Evolutionary conservation across 306 rosid genomes (phyloP), one percentile per base, ranked within the genome.

Genomic region (Lathyrus sativus): DNA sequence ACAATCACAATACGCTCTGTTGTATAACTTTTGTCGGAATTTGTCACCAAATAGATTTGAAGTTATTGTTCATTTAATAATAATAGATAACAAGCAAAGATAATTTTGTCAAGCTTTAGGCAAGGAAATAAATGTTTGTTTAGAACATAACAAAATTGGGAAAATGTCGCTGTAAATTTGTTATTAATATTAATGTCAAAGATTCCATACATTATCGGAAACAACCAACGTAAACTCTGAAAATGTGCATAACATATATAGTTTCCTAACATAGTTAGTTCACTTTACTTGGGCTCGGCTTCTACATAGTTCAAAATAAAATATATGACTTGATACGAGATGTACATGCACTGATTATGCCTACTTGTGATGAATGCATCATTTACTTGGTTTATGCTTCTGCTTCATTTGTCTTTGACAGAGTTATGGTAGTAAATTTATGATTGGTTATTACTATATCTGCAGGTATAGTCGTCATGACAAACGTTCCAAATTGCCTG

Each of bases 381-480:
- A 44, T 68, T 70, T 60, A 60, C 43, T 29, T 57, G 48, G 61
- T 35, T 38, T 73, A n/a, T 42, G 8, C 38, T 67, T 31, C 66
- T 49, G 28, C 43, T 19, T 38, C 19, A 22, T 11, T 57, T 58
- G 46, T 61, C 31, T 14, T 26, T 12, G 39, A 18, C 39, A 15
- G 51, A 62, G 45, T 72, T 62, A 50, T 51, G 54, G 39, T 14
- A 33, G 33, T 51, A 49, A 48, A 33, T 68, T 7, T 2, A 65
- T 58, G 28, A 42, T 64, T 68, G 17, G 17, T 37, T 76, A 67
- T 62, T 49, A 42, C 63, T 59, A 7, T 14, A 6, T 42, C 53
- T 69, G 86, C 87, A 93, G 96, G 82, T 93, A 90, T 79, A 90
- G 95, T 65, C 98, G 95, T 74, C 97, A 93, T 72, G 98, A 93